Evolutionary conservation across 768 basidiomycete species (phyloP).

Genomic region (Amanita pseudoporphyria): DNA sequence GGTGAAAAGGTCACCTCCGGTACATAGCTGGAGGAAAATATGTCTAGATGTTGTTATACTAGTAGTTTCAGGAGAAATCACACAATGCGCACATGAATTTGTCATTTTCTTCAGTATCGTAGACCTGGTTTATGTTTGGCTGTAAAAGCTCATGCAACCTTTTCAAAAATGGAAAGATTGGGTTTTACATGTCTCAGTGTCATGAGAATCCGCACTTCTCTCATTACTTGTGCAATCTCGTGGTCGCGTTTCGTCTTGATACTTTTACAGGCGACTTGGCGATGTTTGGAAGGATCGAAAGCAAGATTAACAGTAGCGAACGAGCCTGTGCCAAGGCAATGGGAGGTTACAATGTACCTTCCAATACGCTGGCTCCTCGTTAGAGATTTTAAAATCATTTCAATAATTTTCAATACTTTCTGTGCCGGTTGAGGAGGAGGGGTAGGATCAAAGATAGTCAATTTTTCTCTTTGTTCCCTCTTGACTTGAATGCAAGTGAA

Average conservation of each 20-base stretch:
- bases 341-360: conserved; percentile 63
- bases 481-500: conserved; percentile 59
- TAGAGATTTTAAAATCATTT: background rate
- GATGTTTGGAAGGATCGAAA: conserved; percentile 48
- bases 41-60: conserved; percentile 32
- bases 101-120: conserved; percentile 53
- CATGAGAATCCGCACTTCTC: conserved; percentile 68
- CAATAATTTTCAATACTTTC: conserved; percentile 31
- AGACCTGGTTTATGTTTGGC: conserved; percentile 79
- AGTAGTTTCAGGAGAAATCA: background rate
- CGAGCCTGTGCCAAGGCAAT: conserved; percentile 71
- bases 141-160: conserved; percentile 17
- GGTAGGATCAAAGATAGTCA: conserved; percentile 51
- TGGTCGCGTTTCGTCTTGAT: conserved; percentile 55
- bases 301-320: conserved; percentile 80
- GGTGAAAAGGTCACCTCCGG: conserved; percentile 82
- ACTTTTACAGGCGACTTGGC: conserved; percentile 80
- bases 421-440: conserved; percentile 43
- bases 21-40: conserved; percentile 79
- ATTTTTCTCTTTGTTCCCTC: conserved; percentile 42
- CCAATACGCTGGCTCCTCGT: conserved; percentile 41
- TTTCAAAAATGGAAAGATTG: background rate
- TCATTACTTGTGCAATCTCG: conserved; percentile 57
- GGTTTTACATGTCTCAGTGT: conserved; percentile 57
- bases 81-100: conserved; percentile 41